These are phyloP conservation scores for Cordyceps militaris DNA, from an alignment of 2,329 filamentous ascomycete genomes.

Conservation along the genomic window DNA sequence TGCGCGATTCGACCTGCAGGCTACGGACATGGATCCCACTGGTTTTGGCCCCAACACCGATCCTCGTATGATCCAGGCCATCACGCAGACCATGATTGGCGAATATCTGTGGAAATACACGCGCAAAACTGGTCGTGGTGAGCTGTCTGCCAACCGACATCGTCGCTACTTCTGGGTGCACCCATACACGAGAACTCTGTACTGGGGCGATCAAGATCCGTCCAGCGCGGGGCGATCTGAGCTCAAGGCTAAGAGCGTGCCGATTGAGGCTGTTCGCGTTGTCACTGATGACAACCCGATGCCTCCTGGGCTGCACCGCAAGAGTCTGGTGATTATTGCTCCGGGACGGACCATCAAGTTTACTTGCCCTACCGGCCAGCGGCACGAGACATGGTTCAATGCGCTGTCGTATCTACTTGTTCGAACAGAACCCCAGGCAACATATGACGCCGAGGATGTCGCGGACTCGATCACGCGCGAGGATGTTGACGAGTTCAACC, in stretches of 20 bases:
- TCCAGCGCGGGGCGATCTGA: constrained; percentile 70
- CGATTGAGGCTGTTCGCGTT: constrained; percentile 87
- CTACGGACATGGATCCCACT: constrained; percentile 42
- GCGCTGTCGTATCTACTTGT: constrained; percentile 88
- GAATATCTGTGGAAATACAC: constrained; percentile 99
- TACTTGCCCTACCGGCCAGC: constrained; percentile 85
- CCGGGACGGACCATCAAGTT: constrained; percentile 88
- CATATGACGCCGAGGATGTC: constrained; percentile 53
- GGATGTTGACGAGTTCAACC: constrained; percentile 77
- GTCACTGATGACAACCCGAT: constrained; percentile 92
- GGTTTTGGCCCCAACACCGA: constrained; percentile 71
- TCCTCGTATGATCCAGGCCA: constrained; percentile 97
- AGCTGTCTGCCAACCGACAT: constrained; percentile 84
- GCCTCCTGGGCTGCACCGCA: constrained; percentile 88
- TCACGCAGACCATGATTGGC: constrained; percentile 99
- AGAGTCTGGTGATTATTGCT: constrained; percentile 85
- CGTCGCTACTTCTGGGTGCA: constrained; percentile 98
- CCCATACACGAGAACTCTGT: constrained; percentile 90
- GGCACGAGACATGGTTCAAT: constrained; percentile 98
- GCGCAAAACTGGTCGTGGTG: constrained; percentile 80
- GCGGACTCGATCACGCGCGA: constrained; percentile 52
- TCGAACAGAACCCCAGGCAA: constrained; percentile 60
- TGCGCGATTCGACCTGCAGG: constrained; percentile 71
- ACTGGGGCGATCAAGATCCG: constrained; percentile 93
- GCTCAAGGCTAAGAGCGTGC: constrained; percentile 76